Percentiles rank a stretch among this genome's conserved stretches.
Evolutionary conservation across 106 monocot species (phyloP).

Genomic region (Allium sativum): DNA sequence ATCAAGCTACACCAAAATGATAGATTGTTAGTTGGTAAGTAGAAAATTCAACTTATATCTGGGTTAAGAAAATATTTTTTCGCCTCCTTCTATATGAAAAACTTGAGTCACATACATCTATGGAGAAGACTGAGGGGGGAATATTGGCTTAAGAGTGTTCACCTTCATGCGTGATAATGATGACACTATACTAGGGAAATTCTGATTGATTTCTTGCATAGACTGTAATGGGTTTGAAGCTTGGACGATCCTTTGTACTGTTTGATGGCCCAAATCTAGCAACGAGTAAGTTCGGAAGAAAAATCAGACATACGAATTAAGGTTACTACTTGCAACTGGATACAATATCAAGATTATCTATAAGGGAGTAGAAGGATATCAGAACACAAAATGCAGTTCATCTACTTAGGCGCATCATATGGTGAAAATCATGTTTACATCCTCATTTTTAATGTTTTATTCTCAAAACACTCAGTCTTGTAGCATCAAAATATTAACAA

Average conservation of each 20-base stretch:
- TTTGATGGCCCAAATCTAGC: conserved; percentile 91
- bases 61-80: too few relatives aligned
- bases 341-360: neutral
- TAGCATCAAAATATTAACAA: too few relatives aligned
- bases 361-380: too few relatives aligned
- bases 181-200: conserved; percentile 91
- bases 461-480: too few relatives aligned
- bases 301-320: neutral
- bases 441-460: too few relatives aligned
- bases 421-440: too few relatives aligned
- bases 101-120: too few relatives aligned
- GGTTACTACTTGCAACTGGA: neutral
- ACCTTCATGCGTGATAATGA: conserved; percentile 95
- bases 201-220: conserved; percentile 97
- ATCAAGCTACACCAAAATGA: conserved; percentile 45
- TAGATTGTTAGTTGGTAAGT: conserved; percentile 3
- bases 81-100: too few relatives aligned
- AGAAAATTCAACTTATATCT: neutral
- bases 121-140: neutral
- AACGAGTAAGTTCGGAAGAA: neutral
- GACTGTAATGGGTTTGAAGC: conserved; percentile 87
- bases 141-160: neutral
- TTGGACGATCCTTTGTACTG: conserved; percentile 86
- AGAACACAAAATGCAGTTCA: too few relatives aligned
- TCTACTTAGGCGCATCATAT: too few relatives aligned